Evolutionary conservation across 129 eudicot species (phyloP).

Genomic region (Artemisia annua): DNA sequence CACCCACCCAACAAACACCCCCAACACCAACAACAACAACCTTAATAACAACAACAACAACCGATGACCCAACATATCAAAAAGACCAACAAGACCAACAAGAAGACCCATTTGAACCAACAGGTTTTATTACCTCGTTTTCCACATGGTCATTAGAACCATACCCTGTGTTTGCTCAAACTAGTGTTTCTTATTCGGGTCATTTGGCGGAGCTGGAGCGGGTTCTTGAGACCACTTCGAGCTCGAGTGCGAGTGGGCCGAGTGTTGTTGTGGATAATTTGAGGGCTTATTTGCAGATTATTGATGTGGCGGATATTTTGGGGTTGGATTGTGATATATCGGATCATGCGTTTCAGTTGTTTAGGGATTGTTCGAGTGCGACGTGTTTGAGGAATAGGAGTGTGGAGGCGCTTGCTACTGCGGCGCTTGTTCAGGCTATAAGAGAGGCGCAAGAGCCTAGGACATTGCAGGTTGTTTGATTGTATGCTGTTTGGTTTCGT

Average conservation of each 20-base stretch:
- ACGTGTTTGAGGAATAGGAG: slow-evolving; percentile 97
- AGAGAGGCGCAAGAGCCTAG: slow-evolving; percentile 98
- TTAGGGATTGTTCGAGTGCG: slow-evolving; percentile 92
- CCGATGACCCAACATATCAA: slow-evolving; percentile 11
- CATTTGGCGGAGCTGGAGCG: slow-evolving; percentile 92
- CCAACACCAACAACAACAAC: slow-evolving; percentile 22
- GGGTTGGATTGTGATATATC: slow-evolving; percentile 84
- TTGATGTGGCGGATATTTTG: slow-evolving; percentile 86
- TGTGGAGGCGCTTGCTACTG: slow-evolving; percentile 96
- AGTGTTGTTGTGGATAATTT: slow-evolving; percentile 91
- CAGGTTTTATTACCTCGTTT: slow-evolving; percentile 93
- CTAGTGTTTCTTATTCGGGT: slow-evolving; percentile 77
- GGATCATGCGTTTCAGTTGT: slow-evolving; percentile 94
- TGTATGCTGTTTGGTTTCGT: too few relatives aligned
- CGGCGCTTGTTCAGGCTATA: slow-evolving; percentile 95
- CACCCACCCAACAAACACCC: slow-evolving; percentile 35
- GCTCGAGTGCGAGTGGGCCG: slow-evolving; percentile 49
- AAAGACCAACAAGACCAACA: slow-evolving; percentile 14
- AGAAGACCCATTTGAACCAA: slow-evolving; percentile 91
- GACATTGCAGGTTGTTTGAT: slow-evolving; percentile 82
- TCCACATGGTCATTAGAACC: slow-evolving; percentile 91
- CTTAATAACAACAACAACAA: slow-evolving; percentile 23
- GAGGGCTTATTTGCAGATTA: slow-evolving; percentile 91
- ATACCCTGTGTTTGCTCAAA: slow-evolving; percentile 76
- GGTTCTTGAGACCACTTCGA: slow-evolving; percentile 75